phyloP scores from a whole-genome alignment of 305 asterid genomes.

The Plantago rigida region DNA sequence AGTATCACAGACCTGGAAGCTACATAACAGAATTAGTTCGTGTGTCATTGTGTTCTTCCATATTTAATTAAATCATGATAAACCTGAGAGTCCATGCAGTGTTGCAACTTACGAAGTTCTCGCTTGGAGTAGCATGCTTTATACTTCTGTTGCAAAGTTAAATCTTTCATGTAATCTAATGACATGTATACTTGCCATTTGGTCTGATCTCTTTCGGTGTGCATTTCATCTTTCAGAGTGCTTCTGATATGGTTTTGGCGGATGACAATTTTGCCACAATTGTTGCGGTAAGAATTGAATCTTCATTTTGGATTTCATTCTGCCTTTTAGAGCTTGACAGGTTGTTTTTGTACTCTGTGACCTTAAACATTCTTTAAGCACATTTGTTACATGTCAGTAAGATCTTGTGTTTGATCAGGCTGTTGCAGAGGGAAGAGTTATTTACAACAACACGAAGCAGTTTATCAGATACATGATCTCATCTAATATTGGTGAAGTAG shows the following conservation, averaged over 20 bases:
- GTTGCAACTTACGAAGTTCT: background rate
- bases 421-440: conserved; percentile 99
- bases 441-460: conserved; percentile 93
- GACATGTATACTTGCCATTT: conserved; percentile 3
- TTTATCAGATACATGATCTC: conserved; percentile 99
- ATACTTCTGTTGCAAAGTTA: conserved; percentile 11
- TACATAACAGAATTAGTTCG: conserved; percentile 8
- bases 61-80: conserved; percentile 18
- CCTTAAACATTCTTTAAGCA: background rate
- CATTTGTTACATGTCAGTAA: conserved; percentile 14
- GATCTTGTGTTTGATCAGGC: conserved; percentile 48
- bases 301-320: conserved; percentile 20
- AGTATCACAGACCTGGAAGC: background rate
- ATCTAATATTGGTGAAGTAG: conserved; percentile 98
- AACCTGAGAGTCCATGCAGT: conserved; percentile 13
- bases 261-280: conserved; percentile 96
- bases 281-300: conserved; percentile 68
- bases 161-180: conserved; percentile 10
- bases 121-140: conserved; percentile 7
- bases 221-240: conserved; percentile 67
- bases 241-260: conserved; percentile 97
- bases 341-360: background rate
- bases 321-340: conserved; percentile 15
- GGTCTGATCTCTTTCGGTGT: conserved; percentile 15
- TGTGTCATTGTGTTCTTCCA: conserved; percentile 2